Percentiles rank a stretch among this genome's conserved stretches.
phyloP scores from a whole-genome alignment of 768 basidiomycete genomes.

The Boletus reticulatus region DNA sequence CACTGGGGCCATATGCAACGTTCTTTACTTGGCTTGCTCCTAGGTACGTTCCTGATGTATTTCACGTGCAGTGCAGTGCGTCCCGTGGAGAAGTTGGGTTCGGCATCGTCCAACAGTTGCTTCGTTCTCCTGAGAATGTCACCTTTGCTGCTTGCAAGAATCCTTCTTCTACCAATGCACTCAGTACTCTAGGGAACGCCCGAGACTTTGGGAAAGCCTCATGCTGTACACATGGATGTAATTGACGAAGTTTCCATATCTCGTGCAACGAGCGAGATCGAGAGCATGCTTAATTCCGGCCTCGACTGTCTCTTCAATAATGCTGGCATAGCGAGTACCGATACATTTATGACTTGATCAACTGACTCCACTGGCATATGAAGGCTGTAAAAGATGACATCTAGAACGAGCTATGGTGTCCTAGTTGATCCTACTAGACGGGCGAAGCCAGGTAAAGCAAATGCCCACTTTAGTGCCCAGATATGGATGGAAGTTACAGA shows the following conservation, averaged over 20 bases:
- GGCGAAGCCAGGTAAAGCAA: constrained; percentile 36
- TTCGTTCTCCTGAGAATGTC: neutral
- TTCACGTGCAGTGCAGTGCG: neutral
- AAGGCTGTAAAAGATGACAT: constrained; percentile 28
- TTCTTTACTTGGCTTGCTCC: constrained; percentile 9
- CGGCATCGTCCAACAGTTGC: constrained; percentile 1
- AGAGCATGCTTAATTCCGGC: constrained; percentile 18
- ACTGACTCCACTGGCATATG: neutral
- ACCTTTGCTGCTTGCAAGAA: constrained; percentile 10
- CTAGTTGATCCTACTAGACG: too few relatives aligned
- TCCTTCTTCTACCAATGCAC: neutral
- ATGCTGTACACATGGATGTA: constrained; percentile 35
- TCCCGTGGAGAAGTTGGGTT: constrained; percentile 9
- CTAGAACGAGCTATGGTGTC: too few relatives aligned
- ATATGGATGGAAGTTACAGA: constrained; percentile 35
- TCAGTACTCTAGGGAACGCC: neutral
- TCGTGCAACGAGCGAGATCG: constrained; percentile 16
- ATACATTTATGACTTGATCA: too few relatives aligned
- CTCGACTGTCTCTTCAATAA: constrained; percentile 42
- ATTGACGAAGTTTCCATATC: constrained; percentile 28
- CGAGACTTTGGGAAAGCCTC: constrained; percentile 12
- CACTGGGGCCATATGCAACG: too few relatives aligned
- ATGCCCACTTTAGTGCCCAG: constrained; percentile 13
- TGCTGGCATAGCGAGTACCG: constrained; percentile 33
- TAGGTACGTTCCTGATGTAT: neutral